Percentiles rank a stretch among this genome's conserved stretches.
Conservation (phyloP, 352 stramenopile species). For the Globisporangium irregulare region DNA sequence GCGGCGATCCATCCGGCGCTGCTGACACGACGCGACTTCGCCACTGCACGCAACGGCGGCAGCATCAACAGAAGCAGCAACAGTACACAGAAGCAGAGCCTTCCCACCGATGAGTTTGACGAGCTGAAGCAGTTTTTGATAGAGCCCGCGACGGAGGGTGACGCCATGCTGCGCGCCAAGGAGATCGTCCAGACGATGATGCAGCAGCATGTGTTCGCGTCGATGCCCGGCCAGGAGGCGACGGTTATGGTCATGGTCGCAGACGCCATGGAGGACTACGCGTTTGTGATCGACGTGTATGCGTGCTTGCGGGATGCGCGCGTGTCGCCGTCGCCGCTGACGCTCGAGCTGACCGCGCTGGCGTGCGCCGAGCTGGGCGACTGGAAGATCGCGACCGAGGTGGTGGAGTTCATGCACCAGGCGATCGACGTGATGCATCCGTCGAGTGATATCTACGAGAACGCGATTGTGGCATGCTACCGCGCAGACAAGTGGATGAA, state of each 20-base stretch:
- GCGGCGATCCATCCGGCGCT: not conserved
- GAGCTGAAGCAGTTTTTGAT: slow-evolving; percentile 63
- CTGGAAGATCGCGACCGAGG: slow-evolving; percentile 49
- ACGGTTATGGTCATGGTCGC: slow-evolving; percentile 81
- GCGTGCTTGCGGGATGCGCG: slow-evolving; percentile 42
- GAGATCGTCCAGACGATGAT: slow-evolving; percentile 51
- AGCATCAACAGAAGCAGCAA: not conserved
- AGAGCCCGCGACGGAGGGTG: slow-evolving; percentile 35
- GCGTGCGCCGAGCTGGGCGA: slow-evolving; percentile 56
- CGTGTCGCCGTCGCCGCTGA: slow-evolving; percentile 64
- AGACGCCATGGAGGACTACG: slow-evolving; percentile 47
- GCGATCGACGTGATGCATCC: slow-evolving; percentile 69
- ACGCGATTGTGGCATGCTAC: slow-evolving; percentile 57
- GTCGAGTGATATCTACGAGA: slow-evolving; percentile 66
- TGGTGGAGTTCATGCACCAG: slow-evolving; percentile 70
- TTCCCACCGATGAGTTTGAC: slow-evolving; percentile 43
- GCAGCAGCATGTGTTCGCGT: slow-evolving; percentile 53
- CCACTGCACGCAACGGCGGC: not conserved
- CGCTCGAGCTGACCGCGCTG: slow-evolving; percentile 57
- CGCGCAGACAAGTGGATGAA: slow-evolving; percentile 63
- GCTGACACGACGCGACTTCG: slow-evolving; percentile 1
- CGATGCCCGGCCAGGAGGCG: slow-evolving; percentile 68
- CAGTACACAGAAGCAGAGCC: slow-evolving; percentile 5
- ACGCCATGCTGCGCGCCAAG: slow-evolving; percentile 26
- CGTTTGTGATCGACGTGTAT: slow-evolving; percentile 65